phyloP scores from a whole-genome alignment of 208 protist species.

The Leishmania major region DNA sequence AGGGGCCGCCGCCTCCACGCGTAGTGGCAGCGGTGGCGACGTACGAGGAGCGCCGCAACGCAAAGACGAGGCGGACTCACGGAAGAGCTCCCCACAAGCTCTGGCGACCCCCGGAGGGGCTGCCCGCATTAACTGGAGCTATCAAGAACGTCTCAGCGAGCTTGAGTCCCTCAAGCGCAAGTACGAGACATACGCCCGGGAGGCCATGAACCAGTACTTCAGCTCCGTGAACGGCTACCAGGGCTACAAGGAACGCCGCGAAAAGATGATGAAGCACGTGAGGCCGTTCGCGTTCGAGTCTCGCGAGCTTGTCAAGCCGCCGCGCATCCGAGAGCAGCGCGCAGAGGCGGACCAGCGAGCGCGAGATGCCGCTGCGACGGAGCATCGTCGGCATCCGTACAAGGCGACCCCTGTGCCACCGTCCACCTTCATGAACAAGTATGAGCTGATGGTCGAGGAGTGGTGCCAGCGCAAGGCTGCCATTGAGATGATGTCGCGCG shows the following conservation, averaged over 20 bases:
- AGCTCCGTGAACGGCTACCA: constrained; percentile 43
- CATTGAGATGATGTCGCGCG: constrained; percentile 54
- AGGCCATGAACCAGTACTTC: constrained; percentile 69
- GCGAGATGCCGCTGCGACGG: constrained; percentile 39
- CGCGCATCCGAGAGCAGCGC: constrained; percentile 49
- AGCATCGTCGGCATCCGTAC: constrained; percentile 36
- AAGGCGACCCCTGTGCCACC: constrained; percentile 74
- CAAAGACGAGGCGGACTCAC: background rate
- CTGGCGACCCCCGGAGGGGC: background rate
- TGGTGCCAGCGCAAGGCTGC: constrained; percentile 85
- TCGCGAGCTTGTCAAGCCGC: constrained; percentile 50
- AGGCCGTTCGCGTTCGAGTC: constrained; percentile 71
- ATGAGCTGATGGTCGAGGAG: constrained; percentile 91
- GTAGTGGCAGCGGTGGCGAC: background rate
- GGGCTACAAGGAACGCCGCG: constrained; percentile 60
- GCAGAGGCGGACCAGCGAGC: constrained; percentile 39
- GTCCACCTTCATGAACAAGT: constrained; percentile 90
- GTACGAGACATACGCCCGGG: constrained; percentile 47
- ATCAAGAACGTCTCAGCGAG: constrained; percentile 39
- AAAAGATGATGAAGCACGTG: constrained; percentile 31
- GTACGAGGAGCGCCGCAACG: no score
- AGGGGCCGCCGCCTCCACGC: background rate
- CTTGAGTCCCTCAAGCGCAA: constrained; percentile 55
- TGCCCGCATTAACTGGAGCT: background rate
- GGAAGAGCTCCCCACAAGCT: background rate